A percentile compares a stretch with the other conserved stretches of the same genome.
Conservation (phyloP, 768 basidiomycete species). For the Leccinum sublutescens region DNA sequence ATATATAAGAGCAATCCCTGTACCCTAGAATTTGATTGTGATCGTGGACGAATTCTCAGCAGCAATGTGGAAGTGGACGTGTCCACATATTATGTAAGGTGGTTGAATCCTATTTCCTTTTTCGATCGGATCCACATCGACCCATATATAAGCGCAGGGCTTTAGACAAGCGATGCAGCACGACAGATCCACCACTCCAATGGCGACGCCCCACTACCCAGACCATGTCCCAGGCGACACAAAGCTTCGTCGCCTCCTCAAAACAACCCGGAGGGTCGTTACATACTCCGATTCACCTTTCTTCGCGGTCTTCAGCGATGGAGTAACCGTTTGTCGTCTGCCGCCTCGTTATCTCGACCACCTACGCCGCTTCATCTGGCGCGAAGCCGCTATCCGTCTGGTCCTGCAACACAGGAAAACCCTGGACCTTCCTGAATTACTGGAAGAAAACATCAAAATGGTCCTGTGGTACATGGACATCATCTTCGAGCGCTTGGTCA, state of each 20-base stretch:
- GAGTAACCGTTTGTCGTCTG: too few relatives aligned
- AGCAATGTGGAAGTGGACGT: too few relatives aligned
- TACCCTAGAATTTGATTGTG: too few relatives aligned
- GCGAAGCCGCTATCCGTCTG: neutral
- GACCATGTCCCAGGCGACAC: neutral
- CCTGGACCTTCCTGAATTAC: neutral
- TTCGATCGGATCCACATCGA: neutral
- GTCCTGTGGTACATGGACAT: neutral
- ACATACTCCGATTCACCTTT: too few relatives aligned
- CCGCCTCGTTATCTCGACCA: neutral
- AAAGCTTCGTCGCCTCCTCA: neutral
- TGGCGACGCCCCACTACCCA: neutral
- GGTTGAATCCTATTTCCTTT: too few relatives aligned
- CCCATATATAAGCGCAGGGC: too few relatives aligned
- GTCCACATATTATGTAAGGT: too few relatives aligned
- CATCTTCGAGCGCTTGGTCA: too few relatives aligned
- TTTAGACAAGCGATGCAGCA: too few relatives aligned
- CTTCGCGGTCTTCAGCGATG: neutral
- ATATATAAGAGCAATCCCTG: too few relatives aligned
- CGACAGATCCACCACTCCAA: neutral
- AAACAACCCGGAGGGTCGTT: neutral
- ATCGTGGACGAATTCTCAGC: too few relatives aligned
- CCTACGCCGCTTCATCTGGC: neutral
- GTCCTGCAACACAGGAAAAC: neutral
- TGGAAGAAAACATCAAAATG: neutral